Conservation (phyloP, 2,329 filamentous ascomycete species). For the Atkinsonella hypoxylon region DNA sequence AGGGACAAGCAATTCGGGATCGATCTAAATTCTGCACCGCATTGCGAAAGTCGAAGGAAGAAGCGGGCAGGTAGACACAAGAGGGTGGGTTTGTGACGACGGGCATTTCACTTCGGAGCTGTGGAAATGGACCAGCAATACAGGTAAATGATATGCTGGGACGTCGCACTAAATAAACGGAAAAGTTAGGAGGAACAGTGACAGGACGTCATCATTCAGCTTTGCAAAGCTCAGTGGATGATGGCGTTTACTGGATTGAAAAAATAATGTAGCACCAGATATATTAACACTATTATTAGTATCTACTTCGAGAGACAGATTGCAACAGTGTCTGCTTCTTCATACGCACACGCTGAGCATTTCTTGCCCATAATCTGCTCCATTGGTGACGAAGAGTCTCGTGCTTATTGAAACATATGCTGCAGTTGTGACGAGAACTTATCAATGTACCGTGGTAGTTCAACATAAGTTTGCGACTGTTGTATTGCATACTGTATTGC, state of each 20-base stretch:
- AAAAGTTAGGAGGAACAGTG: neutral
- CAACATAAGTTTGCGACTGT: too few relatives aligned
- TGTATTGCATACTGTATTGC: too few relatives aligned
- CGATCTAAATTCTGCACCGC: slow-evolving; percentile 51
- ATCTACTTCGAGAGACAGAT: neutral
- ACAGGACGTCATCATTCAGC: neutral
- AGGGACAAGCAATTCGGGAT: slow-evolving; percentile 41
- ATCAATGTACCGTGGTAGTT: too few relatives aligned
- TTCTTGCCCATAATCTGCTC: too few relatives aligned
- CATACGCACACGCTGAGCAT: too few relatives aligned
- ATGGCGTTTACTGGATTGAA: neutral
- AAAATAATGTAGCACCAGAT: neutral
- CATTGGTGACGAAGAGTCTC: too few relatives aligned
- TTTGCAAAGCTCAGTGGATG: neutral
- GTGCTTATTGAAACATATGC: too few relatives aligned
- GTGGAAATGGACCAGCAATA: neutral
- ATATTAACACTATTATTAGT: neutral
- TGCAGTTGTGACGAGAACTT: too few relatives aligned
- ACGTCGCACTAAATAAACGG: neutral
- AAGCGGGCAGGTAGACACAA: slow-evolving; percentile 25
- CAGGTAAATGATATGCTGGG: neutral
- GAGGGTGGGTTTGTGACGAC: neutral
- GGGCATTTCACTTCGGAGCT: neutral
- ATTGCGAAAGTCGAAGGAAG: slow-evolving; percentile 37
- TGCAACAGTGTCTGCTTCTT: neutral